Conservation (phyloP, 495 filamentous ascomycete species). For the Chaetomidium leptoderma region DNA sequence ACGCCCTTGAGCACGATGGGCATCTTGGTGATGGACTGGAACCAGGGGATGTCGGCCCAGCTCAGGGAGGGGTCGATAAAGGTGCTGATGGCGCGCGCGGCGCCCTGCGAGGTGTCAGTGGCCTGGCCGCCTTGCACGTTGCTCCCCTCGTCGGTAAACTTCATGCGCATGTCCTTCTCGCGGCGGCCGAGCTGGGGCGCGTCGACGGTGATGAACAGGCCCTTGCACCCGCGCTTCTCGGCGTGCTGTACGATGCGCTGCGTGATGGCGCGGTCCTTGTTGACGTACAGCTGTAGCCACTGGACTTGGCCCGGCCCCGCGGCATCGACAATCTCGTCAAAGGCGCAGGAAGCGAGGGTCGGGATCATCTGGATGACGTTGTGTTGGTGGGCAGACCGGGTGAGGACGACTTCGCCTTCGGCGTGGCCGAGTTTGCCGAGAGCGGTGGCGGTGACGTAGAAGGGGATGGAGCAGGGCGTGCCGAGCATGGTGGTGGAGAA, state of each 20-base stretch:
- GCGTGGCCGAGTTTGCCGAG: conserved; percentile 86
- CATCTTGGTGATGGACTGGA: conserved; percentile 88
- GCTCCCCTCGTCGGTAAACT: conserved; percentile 82
- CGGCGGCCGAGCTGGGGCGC: conserved; percentile 91
- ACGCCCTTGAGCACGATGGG: conserved; percentile 96
- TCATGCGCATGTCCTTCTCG: conserved; percentile 92
- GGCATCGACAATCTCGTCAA: conserved; percentile 94
- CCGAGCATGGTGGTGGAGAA: conserved; percentile 87
- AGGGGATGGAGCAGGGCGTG: conserved; percentile 72
- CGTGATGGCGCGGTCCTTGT: conserved; percentile 91
- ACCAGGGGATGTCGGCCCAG: conserved; percentile 97
- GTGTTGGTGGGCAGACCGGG: conserved; percentile 75
- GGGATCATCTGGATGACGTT: conserved; percentile 95
- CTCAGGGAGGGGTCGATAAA: conserved; percentile 91
- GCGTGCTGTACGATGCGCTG: conserved; percentile 86
- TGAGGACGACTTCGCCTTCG: conserved; percentile 89
- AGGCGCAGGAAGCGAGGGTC: conserved; percentile 93
- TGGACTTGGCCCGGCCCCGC: conserved; percentile 75
- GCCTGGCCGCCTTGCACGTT: conserved; percentile 70
- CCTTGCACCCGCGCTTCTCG: conserved; percentile 88
- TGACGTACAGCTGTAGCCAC: conserved; percentile 98
- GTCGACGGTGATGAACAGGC: conserved; percentile 96
- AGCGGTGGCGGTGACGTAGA: conserved; percentile 90
- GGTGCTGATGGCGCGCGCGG: conserved; percentile 80
- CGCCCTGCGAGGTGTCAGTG: conserved; percentile 85